Evolutionary conservation across 306 rosid species (phyloP).

Genomic region (Cucumis melo): DNA sequence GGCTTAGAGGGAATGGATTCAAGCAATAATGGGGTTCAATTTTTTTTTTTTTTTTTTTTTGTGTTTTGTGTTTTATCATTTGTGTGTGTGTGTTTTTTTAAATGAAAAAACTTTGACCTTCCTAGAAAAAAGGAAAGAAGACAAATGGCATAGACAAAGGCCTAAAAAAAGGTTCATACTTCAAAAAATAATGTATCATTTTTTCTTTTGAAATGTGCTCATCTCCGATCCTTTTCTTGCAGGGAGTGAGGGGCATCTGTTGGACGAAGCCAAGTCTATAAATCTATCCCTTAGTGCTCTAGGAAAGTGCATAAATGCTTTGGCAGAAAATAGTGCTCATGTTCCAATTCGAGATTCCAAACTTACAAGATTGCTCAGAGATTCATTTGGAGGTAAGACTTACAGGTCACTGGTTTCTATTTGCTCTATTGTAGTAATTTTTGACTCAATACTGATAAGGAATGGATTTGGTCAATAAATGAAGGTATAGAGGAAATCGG

Average conservation of each 20-base stretch:
- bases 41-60: no score
- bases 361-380: conserved; percentile 90
- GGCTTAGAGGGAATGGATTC: not conserved
- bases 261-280: conserved; percentile 95
- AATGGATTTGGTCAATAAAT: not conserved
- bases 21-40: no score
- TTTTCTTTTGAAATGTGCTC: not conserved
- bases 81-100: no score
- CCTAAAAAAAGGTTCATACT: no score
- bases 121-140: no score
- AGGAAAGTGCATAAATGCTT: conserved; percentile 92
- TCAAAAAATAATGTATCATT: no score
- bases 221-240: conserved; percentile 15
- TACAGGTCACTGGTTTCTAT: not conserved
- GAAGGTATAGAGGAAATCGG: not conserved
- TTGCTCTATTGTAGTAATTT: not conserved
- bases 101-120: no score
- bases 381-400: conserved; percentile 87
- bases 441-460: not conserved
- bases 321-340: conserved; percentile 87
- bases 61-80: no score
- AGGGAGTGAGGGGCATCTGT: conserved; percentile 94
- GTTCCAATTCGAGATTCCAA: conserved; percentile 97
- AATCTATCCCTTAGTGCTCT: conserved; percentile 90
- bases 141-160: no score